Evolutionary conservation across 2,329 filamentous ascomycete species (phyloP).

Genomic region (Clonostachys rosea): DNA sequence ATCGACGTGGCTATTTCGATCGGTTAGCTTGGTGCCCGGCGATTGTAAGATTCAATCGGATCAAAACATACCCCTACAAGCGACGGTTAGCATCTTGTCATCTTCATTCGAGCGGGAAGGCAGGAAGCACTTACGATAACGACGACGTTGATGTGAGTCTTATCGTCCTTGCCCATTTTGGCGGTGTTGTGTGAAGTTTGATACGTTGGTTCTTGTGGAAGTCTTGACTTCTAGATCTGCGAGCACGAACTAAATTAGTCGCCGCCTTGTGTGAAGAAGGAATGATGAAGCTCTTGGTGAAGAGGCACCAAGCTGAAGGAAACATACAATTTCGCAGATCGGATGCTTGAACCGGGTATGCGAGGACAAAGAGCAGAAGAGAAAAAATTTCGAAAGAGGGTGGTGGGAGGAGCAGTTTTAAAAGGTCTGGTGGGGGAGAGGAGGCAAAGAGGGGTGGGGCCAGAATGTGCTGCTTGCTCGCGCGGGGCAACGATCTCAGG

Average conservation of each 20-base stretch:
- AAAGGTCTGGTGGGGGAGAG: conserved; percentile 16
- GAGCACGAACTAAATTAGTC: conserved; percentile 2
- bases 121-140: conserved; percentile 62
- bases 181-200: conserved; percentile 13
- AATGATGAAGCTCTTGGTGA: conserved; percentile 2
- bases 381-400: conserved; percentile 24
- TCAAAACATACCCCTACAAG: conserved; percentile 16
- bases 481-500: conserved; percentile 22
- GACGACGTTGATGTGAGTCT: conserved; percentile 96
- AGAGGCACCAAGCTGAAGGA: not conserved
- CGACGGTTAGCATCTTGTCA: conserved; percentile 8
- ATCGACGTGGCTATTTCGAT: conserved; percentile 76
- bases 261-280: conserved; percentile 4
- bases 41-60: conserved; percentile 3
- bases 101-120: not conserved
- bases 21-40: conserved; percentile 14
- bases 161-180: conserved; percentile 73
- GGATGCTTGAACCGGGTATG: conserved; percentile 40
- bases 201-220: not conserved
- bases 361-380: conserved; percentile 33
- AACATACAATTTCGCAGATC: conserved; percentile 33
- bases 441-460: conserved; percentile 15
- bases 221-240: conserved; percentile 3
- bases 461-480: conserved; percentile 15
- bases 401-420: conserved; percentile 31